Evolutionary conservation across 768 basidiomycete genomes (phyloP).

Genomic region (Podaxis sp.): DNA sequence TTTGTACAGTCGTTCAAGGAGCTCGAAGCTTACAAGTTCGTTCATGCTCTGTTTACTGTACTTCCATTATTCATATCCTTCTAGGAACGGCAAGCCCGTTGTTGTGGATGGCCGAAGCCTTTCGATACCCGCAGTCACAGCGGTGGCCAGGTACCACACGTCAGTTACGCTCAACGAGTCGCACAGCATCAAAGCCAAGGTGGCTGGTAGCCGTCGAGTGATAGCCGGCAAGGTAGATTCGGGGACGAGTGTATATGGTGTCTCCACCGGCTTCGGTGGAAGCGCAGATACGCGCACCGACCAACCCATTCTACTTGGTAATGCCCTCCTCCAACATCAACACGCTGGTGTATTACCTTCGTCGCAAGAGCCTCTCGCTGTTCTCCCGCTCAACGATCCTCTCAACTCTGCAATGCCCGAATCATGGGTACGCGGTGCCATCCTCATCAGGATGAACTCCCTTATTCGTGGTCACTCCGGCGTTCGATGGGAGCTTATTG

Average conservation of each 20-base stretch:
- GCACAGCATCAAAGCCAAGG: slow-evolving; percentile 40
- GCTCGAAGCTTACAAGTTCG: slow-evolving; percentile 61
- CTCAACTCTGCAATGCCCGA: slow-evolving; percentile 76
- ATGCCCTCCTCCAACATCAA: slow-evolving; percentile 83
- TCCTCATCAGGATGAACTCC: slow-evolving; percentile 84
- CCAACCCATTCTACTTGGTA: slow-evolving; percentile 66
- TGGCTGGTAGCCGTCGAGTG: slow-evolving; percentile 60
- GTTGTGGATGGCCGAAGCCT: slow-evolving; percentile 66
- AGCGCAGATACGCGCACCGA: slow-evolving; percentile 83
- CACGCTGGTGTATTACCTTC: slow-evolving; percentile 72
- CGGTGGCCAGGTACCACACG: slow-evolving; percentile 61
- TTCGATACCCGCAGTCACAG: slow-evolving; percentile 74
- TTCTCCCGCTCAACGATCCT: slow-evolving; percentile 69
- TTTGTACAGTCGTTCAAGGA: slow-evolving; percentile 61
- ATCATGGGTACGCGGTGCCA: slow-evolving; percentile 84
- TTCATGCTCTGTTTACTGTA: slow-evolving; percentile 6
- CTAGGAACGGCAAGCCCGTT: slow-evolving; percentile 59
- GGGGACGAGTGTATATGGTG: slow-evolving; percentile 75
- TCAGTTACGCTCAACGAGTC: slow-evolving; percentile 48
- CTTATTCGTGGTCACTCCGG: slow-evolving; percentile 87
- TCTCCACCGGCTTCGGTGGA: slow-evolving; percentile 84
- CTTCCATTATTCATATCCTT: slow-evolving; percentile 3
- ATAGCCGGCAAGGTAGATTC: slow-evolving; percentile 63
- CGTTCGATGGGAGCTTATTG: slow-evolving; percentile 74
- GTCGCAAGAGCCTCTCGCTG: slow-evolving; percentile 39